Evolutionary conservation across 257 asterid species (phyloP).

Genomic region (Nicotiana undulata): DNA sequence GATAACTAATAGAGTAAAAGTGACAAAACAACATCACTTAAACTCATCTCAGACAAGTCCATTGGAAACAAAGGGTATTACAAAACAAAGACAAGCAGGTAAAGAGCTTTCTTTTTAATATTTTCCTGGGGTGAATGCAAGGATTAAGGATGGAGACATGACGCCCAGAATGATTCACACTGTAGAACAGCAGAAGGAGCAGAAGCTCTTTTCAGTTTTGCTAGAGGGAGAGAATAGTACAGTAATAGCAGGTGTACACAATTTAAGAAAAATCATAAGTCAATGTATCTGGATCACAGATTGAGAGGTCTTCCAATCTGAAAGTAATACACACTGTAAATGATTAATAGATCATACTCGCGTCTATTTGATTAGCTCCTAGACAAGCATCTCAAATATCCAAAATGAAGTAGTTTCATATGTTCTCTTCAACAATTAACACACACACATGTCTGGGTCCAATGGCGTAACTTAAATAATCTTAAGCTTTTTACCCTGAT

Average conservation of each 20-base stretch:
- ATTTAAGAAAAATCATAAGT: not conserved
- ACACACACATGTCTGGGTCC: not conserved
- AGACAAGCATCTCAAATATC: not conserved
- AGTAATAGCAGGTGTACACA: not conserved
- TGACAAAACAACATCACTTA: not conserved
- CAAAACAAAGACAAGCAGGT: not conserved
- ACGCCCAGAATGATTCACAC: not conserved
- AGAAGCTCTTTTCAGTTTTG: not conserved
- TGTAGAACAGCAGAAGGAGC: not conserved
- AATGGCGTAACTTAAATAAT: not conserved
- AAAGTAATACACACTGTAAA: not conserved
- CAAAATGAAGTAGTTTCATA: not conserved
- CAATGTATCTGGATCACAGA: not conserved
- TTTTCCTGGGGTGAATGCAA: not conserved
- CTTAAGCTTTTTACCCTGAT: not conserved
- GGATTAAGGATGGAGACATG: not conserved
- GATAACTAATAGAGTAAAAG: not conserved
- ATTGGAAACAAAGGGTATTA: not conserved
- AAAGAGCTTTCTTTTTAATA: not conserved
- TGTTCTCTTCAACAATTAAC: not conserved
- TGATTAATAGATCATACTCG: not conserved
- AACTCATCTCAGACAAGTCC: not conserved
- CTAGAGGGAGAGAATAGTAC: not conserved
- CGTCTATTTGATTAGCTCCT: not conserved
- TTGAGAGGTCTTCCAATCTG: not conserved